Conservation (phyloP, 768 basidiomycete species). For the Suillus decipiens region DNA sequence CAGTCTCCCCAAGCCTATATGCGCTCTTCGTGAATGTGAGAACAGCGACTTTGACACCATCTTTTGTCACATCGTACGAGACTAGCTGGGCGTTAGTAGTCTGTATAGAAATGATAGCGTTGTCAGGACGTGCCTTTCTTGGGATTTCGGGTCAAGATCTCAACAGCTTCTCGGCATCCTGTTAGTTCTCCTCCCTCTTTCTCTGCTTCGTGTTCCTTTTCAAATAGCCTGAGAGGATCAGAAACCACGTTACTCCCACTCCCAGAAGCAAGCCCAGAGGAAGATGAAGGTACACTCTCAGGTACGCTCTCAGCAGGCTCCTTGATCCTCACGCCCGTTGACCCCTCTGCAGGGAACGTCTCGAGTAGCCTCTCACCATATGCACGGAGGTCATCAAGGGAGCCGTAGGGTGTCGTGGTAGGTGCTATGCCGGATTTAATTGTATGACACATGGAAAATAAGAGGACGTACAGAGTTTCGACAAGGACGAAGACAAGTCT, state of each 20-base stretch:
- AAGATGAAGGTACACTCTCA: slow-evolving; percentile 11
- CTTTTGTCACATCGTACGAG: slow-evolving; percentile 95
- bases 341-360: slow-evolving; percentile 41
- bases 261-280: not conserved
- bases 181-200: slow-evolving; percentile 42
- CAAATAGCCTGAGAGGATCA: not conserved
- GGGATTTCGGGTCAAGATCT: slow-evolving; percentile 85
- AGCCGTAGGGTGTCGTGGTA: slow-evolving; percentile 20
- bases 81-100: slow-evolving; percentile 42
- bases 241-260: not conserved
- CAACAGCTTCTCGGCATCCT: slow-evolving; percentile 83
- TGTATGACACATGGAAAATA: not conserved
- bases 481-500: not conserved
- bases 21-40: slow-evolving; percentile 91
- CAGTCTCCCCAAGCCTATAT: slow-evolving; percentile 90
- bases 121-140: slow-evolving; percentile 68
- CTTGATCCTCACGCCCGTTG: slow-evolving; percentile 28
- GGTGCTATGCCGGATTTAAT: slow-evolving; percentile 11
- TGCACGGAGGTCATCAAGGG: slow-evolving; percentile 48
- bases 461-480: slow-evolving; percentile 20
- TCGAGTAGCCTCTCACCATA: slow-evolving; percentile 56
- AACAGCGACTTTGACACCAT: slow-evolving; percentile 85
- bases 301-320: slow-evolving; percentile 28
- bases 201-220: slow-evolving; percentile 24
- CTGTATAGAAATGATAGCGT: not conserved